phyloP scores from a whole-genome alignment of 352 stramenopile species.

The Phytophthora litchii region DNA sequence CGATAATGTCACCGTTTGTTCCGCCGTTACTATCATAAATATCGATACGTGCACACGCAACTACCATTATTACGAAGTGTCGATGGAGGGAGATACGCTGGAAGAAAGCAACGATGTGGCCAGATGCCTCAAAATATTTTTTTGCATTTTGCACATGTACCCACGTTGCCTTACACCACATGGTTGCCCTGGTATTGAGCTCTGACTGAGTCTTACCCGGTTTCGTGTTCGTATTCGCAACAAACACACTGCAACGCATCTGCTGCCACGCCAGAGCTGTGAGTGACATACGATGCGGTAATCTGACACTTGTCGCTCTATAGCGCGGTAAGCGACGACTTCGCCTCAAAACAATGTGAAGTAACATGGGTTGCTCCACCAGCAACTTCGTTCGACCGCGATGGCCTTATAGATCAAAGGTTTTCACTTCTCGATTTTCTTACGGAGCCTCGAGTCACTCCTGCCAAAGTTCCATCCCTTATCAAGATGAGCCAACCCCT shows the following conservation, averaged over 20 bases:
- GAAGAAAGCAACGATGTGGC: too few relatives aligned
- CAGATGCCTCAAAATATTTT: too few relatives aligned
- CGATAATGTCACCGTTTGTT: too few relatives aligned
- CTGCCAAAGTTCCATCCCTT: not conserved
- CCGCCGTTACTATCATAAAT: too few relatives aligned
- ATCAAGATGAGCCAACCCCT: conserved; percentile 25
- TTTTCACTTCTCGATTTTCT: conserved; percentile 30
- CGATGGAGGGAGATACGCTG: too few relatives aligned
- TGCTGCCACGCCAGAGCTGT: conserved; percentile 4
- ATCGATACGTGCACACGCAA: too few relatives aligned
- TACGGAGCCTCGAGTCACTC: conserved; percentile 9
- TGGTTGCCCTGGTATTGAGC: not conserved
- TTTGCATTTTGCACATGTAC: too few relatives aligned
- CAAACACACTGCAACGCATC: not conserved
- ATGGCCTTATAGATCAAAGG: not conserved
- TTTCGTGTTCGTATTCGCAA: not conserved
- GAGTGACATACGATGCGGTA: conserved; percentile 11
- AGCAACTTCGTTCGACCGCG: too few relatives aligned
- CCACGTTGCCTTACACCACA: too few relatives aligned
- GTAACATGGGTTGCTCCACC: not conserved
- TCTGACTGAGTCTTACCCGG: conserved; percentile 2
- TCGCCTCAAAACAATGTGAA: not conserved
- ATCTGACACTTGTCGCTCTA: conserved; percentile 3
- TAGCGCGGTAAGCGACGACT: not conserved
- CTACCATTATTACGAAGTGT: too few relatives aligned